Evolutionary conservation across 2,329 filamentous ascomycete genomes (phyloP), one percentile per base, ranked within the genome.

Genomic region (Ciborinia camelliae): DNA sequence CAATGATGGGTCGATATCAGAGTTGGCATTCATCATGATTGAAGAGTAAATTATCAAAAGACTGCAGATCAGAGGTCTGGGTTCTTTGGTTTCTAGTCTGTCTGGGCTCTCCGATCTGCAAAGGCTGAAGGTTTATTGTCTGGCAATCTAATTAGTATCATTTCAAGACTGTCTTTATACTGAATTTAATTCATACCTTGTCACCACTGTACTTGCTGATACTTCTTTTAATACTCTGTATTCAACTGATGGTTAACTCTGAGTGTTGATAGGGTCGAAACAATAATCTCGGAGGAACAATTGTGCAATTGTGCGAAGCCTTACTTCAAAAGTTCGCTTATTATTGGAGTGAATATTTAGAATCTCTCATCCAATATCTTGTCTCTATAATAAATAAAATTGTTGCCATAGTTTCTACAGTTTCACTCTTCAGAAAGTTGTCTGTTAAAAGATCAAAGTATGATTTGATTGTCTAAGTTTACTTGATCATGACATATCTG

Each of bases 371-470:
- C 7, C n/a, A 14, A 35, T 35, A 4, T 58, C 4, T 4, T 6
- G 7, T 23, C 10, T 9, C 1, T 5, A 26, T 45, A 7, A 57
- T 45, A 3, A 23, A 15, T 4, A 43, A 32, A 4, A 32, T 9
- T 14, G 5, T 30, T 23, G 18, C 18, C 14, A 14, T 32, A n/a
- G 3, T 43, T 14, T 43, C 3, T 9, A 7, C 1, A 10, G n/a
- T n/a, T n/a, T n/a, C n/a, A n/a, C n/a, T n/a, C n/a, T 18, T 15
- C 1, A 1, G 3, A 4, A 18, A 47, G n/a, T 1, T 23, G 2
- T 15, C 14, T 23, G 9, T 20, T 1, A 10, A 20, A 43, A 12
- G 12, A n/a, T 18, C 39, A 57, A 14, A 8, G 23, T 23, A 9
- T 5, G 1, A 35, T 23, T 10, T 18, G 26, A n/a, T 32, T 32